Evolutionary conservation across 139 green algal species (phyloP), one percentile per base, ranked within the genome.

Genomic region (Asterochloris erici): DNA sequence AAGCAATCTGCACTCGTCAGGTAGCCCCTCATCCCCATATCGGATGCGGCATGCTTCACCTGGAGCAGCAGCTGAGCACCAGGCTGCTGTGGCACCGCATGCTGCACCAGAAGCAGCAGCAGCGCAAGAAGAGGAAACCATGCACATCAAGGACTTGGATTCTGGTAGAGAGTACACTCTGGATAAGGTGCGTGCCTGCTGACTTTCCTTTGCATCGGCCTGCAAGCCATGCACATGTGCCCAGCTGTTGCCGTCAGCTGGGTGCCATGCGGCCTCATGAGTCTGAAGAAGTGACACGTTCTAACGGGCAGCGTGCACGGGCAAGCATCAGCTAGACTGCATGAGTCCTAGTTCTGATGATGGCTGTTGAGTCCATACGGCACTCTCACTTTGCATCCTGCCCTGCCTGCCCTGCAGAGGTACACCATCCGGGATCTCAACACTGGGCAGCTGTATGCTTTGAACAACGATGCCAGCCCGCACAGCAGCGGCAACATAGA

Each of bases 81-180:
- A 28, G 14, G 19, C 54, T 54, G 54, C 64, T 54, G 28, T n/a
- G 28, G 74, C 54, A 79, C 12, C 54, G 66, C 12, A 24, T 60
- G 14, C 66, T 81, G 54, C 78, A 47, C 23, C 63, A 82, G 28
- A 82, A 64, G 78, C 66, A 54, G 38, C 38, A 54, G 38, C 38
- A 6, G 38, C 38, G 38, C 38, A 2, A 10, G 38, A 54, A 10
- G 38, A 54, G 38, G 38, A 54, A 6, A 54, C 38, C 38, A 54
- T 82, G 66, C 78, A 84, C 76, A 90, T 91, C 68, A 91, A 90
- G 74, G 83, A 91, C 82, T 54, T 90, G 28, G 87, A 91, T 79
- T 89, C 86, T 12, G 87, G 86, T 14, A 83, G 68, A 12, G 86
- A 90, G 71, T 91, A 90, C 73, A 82, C 86, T 27, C 10, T 91